These are phyloP conservation scores for Trypanosoma theileri DNA, from an alignment of 208 protist genomes.

Conservation along the genomic window DNA sequence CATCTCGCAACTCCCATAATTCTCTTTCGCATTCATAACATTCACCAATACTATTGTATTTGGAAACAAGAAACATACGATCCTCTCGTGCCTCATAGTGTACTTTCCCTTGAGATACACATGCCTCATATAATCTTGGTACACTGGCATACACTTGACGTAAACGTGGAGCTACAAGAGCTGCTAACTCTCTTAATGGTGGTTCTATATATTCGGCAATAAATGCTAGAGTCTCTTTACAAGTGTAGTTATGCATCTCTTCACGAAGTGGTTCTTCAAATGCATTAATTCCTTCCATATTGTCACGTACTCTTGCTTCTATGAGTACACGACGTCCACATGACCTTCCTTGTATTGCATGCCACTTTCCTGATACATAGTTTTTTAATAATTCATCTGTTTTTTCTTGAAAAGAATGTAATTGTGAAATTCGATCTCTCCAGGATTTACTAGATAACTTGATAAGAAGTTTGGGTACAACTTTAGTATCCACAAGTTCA, in stretches of 20 bases:
- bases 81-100: conserved; percentile 13
- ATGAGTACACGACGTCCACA: neutral
- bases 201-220: neutral
- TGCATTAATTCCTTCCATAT: conserved; percentile 15
- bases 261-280: conserved; percentile 23
- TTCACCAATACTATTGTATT: conserved; percentile 21
- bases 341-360: conserved; percentile 10
- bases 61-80: conserved; percentile 19
- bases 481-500: conserved; percentile 17
- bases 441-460: neutral
- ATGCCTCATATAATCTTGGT: conserved; percentile 15
- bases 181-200: conserved; percentile 8
- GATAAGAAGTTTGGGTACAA: conserved; percentile 16
- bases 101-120: conserved; percentile 22
- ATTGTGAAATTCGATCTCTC: conserved; percentile 6
- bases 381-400: conserved; percentile 11
- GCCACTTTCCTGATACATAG: conserved; percentile 21
- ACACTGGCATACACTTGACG: neutral
- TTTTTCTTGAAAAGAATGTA: conserved; percentile 4
- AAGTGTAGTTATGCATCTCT: conserved; percentile 17
- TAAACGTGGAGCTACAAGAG: neutral
- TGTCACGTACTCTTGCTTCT: conserved; percentile 16
- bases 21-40: conserved; percentile 19
- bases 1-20: conserved; percentile 8
- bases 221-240: conserved; percentile 2